Percentiles rank a stretch among this genome's conserved stretches.
Evolutionary conservation across 1,139 yeast genomes (phyloP).

Genomic region (Saccharomyces hybrid): DNA sequence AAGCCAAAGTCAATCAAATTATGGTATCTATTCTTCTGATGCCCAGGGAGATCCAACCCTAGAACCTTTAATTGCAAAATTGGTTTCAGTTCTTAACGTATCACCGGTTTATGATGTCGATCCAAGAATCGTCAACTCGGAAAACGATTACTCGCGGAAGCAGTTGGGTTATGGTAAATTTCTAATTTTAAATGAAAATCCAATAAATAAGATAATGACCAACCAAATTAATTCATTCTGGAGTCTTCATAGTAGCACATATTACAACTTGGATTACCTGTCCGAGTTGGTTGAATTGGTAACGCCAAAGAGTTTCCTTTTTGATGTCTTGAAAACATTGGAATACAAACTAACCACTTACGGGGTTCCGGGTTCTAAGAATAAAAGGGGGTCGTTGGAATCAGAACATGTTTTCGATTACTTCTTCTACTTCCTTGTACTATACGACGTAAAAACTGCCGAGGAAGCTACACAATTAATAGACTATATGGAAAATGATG

Average conservation of each 20-base stretch:
- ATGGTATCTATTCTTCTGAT: conserved; percentile 30
- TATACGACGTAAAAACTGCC: conserved; percentile 23
- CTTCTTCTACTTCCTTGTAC: conserved; percentile 27
- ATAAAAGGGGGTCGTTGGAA: conserved; percentile 19
- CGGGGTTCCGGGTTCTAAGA: conserved; percentile 23
- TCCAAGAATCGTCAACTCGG: conserved; percentile 19
- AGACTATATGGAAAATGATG: conserved; percentile 18
- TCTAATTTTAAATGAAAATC: conserved; percentile 24
- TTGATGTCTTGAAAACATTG: conserved; percentile 24
- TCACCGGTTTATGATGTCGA: conserved; percentile 28
- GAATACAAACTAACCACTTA: conserved; percentile 22
- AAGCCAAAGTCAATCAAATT: conserved; percentile 20
- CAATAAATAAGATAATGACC: conserved; percentile 29
- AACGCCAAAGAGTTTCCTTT: conserved; percentile 24
- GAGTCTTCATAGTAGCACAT: conserved; percentile 33
- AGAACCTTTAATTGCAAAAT: conserved; percentile 22
- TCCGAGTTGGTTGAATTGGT: conserved; percentile 23
- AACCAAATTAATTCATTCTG: conserved; percentile 32
- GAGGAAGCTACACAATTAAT: too few relatives aligned
- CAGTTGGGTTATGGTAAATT: conserved; percentile 24
- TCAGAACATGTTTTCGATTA: conserved; percentile 26
- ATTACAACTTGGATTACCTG: conserved; percentile 30
- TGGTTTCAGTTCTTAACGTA: conserved; percentile 19
- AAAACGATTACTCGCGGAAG: conserved; percentile 25
- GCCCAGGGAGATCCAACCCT: conserved; percentile 24